Conservation (phyloP, 2,329 filamentous ascomycete species). For the Davidsoniella neocaledoniae region DNA sequence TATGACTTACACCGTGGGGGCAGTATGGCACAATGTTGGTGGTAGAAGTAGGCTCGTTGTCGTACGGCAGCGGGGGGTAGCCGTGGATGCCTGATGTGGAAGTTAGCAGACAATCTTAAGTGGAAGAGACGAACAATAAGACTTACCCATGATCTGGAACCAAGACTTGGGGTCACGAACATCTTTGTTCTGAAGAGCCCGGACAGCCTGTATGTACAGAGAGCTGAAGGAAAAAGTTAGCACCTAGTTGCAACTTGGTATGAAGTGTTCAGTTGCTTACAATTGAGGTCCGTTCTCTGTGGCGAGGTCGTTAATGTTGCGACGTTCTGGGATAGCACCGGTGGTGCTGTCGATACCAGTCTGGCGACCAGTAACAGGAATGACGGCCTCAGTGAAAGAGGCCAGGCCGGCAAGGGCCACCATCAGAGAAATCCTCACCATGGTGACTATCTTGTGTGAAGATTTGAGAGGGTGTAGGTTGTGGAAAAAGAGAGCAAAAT, state of each 20-base stretch:
- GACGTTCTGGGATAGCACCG: slow-evolving; percentile 26
- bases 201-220: slow-evolving; percentile 31
- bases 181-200: slow-evolving; percentile 25
- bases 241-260: not conserved
- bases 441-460: not conserved
- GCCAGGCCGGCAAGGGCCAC: slow-evolving; percentile 4
- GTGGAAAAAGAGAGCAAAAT: not conserved
- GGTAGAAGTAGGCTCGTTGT: slow-evolving; percentile 21
- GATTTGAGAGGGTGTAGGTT: not conserved
- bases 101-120: not conserved
- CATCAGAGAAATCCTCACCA: slow-evolving; percentile 3
- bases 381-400: not conserved
- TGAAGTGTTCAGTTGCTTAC: slow-evolving; percentile 17
- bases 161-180: slow-evolving; percentile 29
- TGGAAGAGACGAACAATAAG: not conserved
- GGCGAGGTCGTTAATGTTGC: slow-evolving; percentile 31
- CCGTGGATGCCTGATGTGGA: slow-evolving; percentile 23
- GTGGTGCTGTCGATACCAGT: slow-evolving; percentile 22
- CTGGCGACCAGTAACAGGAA: slow-evolving; percentile 23
- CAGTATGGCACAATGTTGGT: slow-evolving; percentile 24
- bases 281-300: slow-evolving; percentile 26
- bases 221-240: slow-evolving; percentile 22
- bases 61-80: slow-evolving; percentile 26
- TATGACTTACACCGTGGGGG: slow-evolving; percentile 27
- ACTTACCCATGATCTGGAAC: slow-evolving; percentile 31